These are phyloP conservation scores for Plasmodium sp. DNA, from an alignment of 169 alveolate species.

Conservation along the genomic window DNA sequence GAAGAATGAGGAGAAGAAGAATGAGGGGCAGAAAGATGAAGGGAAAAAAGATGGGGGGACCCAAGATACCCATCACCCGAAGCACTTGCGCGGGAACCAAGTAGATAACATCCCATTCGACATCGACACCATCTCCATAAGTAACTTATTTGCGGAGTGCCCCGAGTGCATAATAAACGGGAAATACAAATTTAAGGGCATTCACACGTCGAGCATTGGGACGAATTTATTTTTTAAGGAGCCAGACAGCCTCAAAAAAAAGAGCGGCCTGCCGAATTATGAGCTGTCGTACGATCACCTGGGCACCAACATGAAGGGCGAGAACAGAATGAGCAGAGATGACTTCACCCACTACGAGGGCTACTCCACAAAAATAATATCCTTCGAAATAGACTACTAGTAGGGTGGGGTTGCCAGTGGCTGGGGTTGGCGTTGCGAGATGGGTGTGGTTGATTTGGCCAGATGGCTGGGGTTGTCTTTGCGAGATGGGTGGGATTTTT, in stretches of 20 bases:
- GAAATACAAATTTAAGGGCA: conserved; percentile 71
- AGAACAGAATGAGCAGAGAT: conserved; percentile 50
- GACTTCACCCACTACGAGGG: conserved; percentile 44
- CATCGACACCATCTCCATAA: conserved; percentile 50
- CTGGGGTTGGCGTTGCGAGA: not conserved
- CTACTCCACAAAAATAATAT: conserved; percentile 53
- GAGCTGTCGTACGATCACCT: conserved; percentile 3
- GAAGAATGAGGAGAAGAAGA: too few relatives aligned
- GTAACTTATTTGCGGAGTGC: conserved; percentile 28
- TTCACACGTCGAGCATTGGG: conserved; percentile 64
- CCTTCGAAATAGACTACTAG: conserved; percentile 67
- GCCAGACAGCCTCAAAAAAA: conserved; percentile 46
- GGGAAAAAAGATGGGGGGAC: too few relatives aligned
- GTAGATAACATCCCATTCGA: conserved; percentile 61
- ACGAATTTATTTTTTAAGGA: conserved; percentile 69
- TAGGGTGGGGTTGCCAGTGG: not conserved
- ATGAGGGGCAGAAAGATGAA: too few relatives aligned
- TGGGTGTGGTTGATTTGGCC: too few relatives aligned
- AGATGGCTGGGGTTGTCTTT: too few relatives aligned
- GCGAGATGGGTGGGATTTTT: not conserved
- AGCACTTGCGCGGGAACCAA: not conserved
- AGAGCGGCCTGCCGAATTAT: not conserved
- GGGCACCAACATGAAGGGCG: conserved; percentile 15
- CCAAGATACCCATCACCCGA: not conserved
- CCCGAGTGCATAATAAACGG: conserved; percentile 59